A percentile compares a stretch with the other conserved stretches of the same genome.
Evolutionary conservation across 306 rosid species (phyloP).

Genomic region (Crotalaria pallida): DNA sequence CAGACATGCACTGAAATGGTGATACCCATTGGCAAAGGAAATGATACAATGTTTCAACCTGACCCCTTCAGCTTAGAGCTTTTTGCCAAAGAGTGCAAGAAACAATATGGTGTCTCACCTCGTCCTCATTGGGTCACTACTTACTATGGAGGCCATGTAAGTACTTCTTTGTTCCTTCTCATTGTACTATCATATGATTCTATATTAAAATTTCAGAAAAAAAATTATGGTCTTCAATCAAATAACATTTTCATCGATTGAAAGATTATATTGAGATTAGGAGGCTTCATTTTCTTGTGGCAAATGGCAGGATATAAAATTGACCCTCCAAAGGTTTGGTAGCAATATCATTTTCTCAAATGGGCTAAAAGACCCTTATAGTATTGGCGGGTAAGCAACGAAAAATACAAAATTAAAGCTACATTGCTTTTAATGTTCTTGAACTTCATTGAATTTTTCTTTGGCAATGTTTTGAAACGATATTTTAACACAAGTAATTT

Average conservation of each 20-base stretch:
- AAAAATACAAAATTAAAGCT: background rate
- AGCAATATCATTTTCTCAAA: too few relatives aligned
- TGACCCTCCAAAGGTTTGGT: conserved; percentile 42
- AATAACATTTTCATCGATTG: background rate
- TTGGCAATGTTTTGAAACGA: background rate
- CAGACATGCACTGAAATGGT: too few relatives aligned
- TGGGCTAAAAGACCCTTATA: conserved; percentile 62
- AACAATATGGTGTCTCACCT: conserved; percentile 44
- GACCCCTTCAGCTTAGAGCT: conserved; percentile 3
- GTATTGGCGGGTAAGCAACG: conserved; percentile 50
- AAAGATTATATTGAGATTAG: background rate
- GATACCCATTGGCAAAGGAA: conserved; percentile 20
- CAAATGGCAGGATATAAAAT: conserved; percentile 41
- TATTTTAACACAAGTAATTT: background rate
- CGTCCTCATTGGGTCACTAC: conserved; percentile 57
- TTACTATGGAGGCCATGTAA: too few relatives aligned
- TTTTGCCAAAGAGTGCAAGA: conserved; percentile 23
- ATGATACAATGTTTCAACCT: conserved; percentile 44
- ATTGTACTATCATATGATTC: background rate
- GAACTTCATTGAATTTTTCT: too few relatives aligned
- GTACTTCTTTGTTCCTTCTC: background rate
- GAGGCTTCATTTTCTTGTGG: background rate
- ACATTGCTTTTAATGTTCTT: background rate
- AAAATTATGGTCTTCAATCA: background rate
- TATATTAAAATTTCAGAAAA: background rate